Conservation (phyloP, 768 basidiomycete species). For the Lentinula raphanica region DNA sequence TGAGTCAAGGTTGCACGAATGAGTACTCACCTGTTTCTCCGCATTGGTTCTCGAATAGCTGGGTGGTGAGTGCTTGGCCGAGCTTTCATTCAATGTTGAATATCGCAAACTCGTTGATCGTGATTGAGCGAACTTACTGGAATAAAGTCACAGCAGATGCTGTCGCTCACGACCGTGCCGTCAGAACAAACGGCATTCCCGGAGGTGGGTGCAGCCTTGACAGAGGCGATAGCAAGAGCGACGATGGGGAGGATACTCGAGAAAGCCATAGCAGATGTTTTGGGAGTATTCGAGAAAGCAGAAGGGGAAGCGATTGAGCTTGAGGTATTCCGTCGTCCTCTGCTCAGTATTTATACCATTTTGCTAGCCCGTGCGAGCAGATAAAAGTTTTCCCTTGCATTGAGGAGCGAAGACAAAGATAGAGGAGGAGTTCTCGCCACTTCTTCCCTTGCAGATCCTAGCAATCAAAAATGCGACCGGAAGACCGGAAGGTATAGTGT, state of each 20-base stretch:
- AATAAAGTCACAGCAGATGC: constrained; percentile 3
- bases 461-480: neutral
- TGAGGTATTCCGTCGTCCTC: neutral
- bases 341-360: neutral
- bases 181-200: neutral
- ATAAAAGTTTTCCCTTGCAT: neutral
- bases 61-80: constrained; percentile 23
- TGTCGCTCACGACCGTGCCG: constrained; percentile 1
- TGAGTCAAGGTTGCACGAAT: constrained; percentile 15
- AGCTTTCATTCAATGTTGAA: neutral
- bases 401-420: neutral
- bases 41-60: constrained; percentile 30
- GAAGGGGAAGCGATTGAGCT: neutral
- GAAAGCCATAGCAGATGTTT: constrained; percentile 13
- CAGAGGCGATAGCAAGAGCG: neutral
- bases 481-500: neutral
- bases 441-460: neutral
- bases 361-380: neutral
- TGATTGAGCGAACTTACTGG: neutral
- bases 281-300: constrained; percentile 10
- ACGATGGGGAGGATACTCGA: neutral
- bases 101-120: neutral
- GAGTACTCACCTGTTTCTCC: constrained; percentile 16
- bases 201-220: neutral
- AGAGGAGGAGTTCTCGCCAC: neutral